Conservation (phyloP, 163 green algal species). For the Scenedesmus sp. region DNA sequence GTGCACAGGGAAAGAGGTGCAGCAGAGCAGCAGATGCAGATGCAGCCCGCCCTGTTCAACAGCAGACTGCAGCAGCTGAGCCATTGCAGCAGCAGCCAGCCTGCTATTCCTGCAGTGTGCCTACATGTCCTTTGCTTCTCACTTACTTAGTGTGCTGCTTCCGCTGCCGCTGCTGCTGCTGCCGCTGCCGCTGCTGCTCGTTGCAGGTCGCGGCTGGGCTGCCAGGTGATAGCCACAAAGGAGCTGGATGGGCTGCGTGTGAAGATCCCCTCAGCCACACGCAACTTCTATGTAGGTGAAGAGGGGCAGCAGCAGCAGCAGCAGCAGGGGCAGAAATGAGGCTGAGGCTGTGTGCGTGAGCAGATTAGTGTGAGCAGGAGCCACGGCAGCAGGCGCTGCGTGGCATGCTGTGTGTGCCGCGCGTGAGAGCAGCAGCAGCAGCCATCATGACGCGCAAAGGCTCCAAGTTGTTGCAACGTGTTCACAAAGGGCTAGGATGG, state of each 20-base stretch:
- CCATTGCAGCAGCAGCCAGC: not conserved
- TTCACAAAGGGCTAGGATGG: not conserved
- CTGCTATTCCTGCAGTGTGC: not conserved
- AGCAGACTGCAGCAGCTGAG: not conserved
- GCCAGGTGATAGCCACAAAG: constrained; percentile 90
- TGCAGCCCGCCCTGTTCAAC: not conserved
- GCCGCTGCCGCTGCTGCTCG: not conserved
- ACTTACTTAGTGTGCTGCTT: not conserved
- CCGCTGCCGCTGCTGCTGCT: not conserved
- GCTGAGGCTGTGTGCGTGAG: not conserved
- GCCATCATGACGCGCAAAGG: not conserved
- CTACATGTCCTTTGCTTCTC: not conserved
- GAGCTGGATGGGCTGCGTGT: constrained; percentile 94
- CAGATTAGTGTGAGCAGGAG: not conserved
- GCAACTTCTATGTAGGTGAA: constrained; percentile 90
- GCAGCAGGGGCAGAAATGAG: not conserved
- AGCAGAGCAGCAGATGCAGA: not conserved
- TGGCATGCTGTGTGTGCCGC: not conserved
- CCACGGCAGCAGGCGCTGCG: too few species aligned
- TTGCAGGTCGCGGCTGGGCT: constrained; percentile 93
- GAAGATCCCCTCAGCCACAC: constrained; percentile 88
- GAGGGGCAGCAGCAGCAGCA: constrained; percentile 36
- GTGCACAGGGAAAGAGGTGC: too few species aligned
- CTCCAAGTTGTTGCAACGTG: not conserved
- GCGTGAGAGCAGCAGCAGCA: not conserved